A percentile compares a stretch with the other conserved stretches of the same genome.
These are phyloP conservation scores for Pythium scleroteichum DNA, from an alignment of 352 stramenopile genomes.

Conservation along the genomic window DNA sequence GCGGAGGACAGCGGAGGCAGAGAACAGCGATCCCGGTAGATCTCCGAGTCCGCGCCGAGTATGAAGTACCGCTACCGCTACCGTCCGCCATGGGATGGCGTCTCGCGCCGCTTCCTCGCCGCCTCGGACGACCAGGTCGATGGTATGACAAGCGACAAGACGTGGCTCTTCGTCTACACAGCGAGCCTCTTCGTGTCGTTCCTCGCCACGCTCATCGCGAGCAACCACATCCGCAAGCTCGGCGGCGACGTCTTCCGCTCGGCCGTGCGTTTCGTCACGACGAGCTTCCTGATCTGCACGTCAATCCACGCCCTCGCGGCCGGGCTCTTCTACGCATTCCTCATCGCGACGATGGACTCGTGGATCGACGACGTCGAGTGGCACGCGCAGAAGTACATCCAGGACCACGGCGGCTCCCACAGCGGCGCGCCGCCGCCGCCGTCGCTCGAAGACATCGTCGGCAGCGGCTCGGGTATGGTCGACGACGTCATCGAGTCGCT, in stretches of 20 bases:
- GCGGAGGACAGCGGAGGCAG: not conserved
- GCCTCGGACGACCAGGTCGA: constrained; percentile 3
- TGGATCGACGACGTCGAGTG: constrained; percentile 30
- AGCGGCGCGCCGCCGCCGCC: not conserved
- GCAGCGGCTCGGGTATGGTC: constrained; percentile 20
- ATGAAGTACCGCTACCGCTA: not conserved
- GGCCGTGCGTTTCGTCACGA: constrained; percentile 73
- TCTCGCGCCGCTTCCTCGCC: constrained; percentile 5
- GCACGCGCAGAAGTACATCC: constrained; percentile 10
- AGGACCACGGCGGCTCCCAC: constrained; percentile 10
- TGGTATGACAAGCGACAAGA: constrained; percentile 31
- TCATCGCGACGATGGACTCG: constrained; percentile 43
- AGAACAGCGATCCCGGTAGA: not conserved
- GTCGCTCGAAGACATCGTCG: constrained; percentile 17
- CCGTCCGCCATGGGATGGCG: constrained; percentile 7
- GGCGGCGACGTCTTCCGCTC: constrained; percentile 66
- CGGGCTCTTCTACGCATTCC: constrained; percentile 56
- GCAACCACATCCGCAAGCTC: constrained; percentile 64
- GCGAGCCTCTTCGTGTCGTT: constrained; percentile 56
- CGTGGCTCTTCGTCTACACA: constrained; percentile 70
- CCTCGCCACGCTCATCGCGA: constrained; percentile 49
- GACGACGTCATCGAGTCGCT: constrained; percentile 30
- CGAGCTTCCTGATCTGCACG: constrained; percentile 57
- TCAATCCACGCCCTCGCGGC: constrained; percentile 50
- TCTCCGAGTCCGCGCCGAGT: no score